phyloP scores from a whole-genome alignment of 2,329 filamentous ascomycete genomes.

The Sordariomycetes sp. region DNA sequence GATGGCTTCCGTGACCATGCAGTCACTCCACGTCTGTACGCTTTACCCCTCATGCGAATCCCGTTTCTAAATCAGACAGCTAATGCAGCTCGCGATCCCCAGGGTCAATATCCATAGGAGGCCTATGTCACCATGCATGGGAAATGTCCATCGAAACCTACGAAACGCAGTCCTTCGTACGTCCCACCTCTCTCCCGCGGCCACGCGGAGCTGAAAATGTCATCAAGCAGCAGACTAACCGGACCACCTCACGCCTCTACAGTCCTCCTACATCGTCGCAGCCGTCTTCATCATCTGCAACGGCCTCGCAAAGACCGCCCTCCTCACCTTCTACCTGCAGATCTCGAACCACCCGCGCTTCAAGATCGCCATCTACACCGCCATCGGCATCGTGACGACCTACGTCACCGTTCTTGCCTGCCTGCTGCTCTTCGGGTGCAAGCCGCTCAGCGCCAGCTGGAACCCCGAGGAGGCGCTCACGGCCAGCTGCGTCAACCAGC shows the following conservation, averaged over 20 bases:
- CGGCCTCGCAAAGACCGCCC: slow-evolving; percentile 23
- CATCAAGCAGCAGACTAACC: too few relatives aligned
- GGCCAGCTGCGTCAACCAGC: slow-evolving; percentile 31
- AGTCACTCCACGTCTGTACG: neutral
- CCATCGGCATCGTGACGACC: slow-evolving; percentile 16
- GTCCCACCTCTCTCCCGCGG: too few relatives aligned
- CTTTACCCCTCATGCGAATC: neutral
- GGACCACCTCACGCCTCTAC: neutral
- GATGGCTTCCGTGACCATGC: neutral
- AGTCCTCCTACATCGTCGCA: slow-evolving; percentile 14
- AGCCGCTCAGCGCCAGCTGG: slow-evolving; percentile 20
- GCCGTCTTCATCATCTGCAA: slow-evolving; percentile 22
- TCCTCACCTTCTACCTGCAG: slow-evolving; percentile 25
- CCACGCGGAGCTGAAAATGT: too few relatives aligned
- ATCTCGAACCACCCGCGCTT: slow-evolving; percentile 23
- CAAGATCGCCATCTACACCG: slow-evolving; percentile 16
- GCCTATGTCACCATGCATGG: neutral
- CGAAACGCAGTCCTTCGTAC: slow-evolving; percentile 11
- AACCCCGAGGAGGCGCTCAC: slow-evolving; percentile 13
- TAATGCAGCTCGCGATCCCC: slow-evolving; percentile 4
- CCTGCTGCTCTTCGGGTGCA: slow-evolving; percentile 23
- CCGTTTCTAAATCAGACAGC: neutral
- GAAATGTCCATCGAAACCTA: slow-evolving; percentile 9
- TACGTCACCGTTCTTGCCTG: slow-evolving; percentile 22
- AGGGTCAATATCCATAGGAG: slow-evolving; percentile 5